A percentile compares a stretch with the other conserved stretches of the same genome.
Conservation (phyloP, 2,329 filamentous ascomycete species). For the Beauveria sp. region DNA sequence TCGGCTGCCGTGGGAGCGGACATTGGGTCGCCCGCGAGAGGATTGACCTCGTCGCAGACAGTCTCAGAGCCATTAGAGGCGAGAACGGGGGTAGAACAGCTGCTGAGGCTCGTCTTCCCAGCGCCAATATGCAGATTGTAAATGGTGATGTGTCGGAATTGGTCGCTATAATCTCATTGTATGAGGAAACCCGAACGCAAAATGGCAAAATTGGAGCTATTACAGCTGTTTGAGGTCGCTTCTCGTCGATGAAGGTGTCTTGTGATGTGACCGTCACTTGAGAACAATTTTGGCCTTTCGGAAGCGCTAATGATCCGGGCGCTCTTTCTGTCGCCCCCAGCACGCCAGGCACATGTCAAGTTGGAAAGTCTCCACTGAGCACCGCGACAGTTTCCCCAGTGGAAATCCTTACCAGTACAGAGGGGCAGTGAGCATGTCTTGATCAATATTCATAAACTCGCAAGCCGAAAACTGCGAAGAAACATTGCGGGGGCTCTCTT, state of each 20-base stretch:
- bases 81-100: not conserved
- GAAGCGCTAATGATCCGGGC: slow-evolving; percentile 12
- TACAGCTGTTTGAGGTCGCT: not conserved
- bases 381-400: not conserved
- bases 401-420: not conserved
- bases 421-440: not conserved
- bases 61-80: slow-evolving; percentile 7
- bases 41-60: slow-evolving; percentile 7
- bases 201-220: not conserved
- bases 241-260: not conserved
- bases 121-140: not conserved
- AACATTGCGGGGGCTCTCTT: not conserved
- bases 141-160: not conserved
- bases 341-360: not conserved
- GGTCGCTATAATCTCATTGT: not conserved
- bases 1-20: not conserved
- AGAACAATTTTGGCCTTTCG: slow-evolving; percentile 10
- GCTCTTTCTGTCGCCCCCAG: not conserved
- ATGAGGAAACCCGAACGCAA: not conserved
- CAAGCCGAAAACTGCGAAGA: not conserved
- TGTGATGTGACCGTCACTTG: not conserved
- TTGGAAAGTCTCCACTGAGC: not conserved
- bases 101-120: not conserved
- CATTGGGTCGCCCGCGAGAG: slow-evolving; percentile 5
- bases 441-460: not conserved